Evolutionary conservation across 2,329 filamentous ascomycete genomes (phyloP), one percentile per base, ranked within the genome.

Genomic region (Tricladium varicosporioides): DNA sequence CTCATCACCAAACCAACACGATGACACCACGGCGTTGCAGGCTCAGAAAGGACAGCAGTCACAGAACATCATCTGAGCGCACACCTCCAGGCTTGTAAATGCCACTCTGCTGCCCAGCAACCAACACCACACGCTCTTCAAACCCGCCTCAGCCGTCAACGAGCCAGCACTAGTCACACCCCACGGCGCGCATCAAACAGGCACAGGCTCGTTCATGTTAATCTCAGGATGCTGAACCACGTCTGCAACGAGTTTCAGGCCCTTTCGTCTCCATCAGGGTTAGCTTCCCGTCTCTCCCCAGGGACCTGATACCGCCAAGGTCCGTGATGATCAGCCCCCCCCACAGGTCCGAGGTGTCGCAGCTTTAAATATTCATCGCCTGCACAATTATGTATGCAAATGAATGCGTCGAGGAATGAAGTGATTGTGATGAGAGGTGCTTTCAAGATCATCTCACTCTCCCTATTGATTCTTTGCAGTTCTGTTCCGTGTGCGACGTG

Each of bases 171-270:
- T 36, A 4, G 11, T n/a, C 36, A n/a, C 36, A n/a, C 36, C 36
- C 36, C 36, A n/a, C 36, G 11, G 11, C 11, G 43, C 43, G 14
- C 43, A 46, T 49, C 48, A 51, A 51, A 51, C 48, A 51, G 43
- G 43, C 43, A 46, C 43, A 22, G 43, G 15, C 18, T 7, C 42
- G 11, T 18, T 18, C 16, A n/a, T n/a, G 42, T 8, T 36, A n/a
- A 32, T 27, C 13, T 14, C 32, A 27, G 46, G 46, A 49, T 18
- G 31, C 31, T 36, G 19, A 27, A 31, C 46, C 43, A 48, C 48
- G 42, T 46, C 32, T 58, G 56, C 56, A 50, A 57, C 56, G 31
- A 47, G 59, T 61, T 61, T 61, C 59, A 61, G n/a, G 32, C 50
- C 43, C 36, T 52, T 51, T 47, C 47, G 48, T 13, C 53, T 44